Conservation (phyloP, 2,329 filamentous ascomycete genomes). For the Chaetomium olivaceum region DNA sequence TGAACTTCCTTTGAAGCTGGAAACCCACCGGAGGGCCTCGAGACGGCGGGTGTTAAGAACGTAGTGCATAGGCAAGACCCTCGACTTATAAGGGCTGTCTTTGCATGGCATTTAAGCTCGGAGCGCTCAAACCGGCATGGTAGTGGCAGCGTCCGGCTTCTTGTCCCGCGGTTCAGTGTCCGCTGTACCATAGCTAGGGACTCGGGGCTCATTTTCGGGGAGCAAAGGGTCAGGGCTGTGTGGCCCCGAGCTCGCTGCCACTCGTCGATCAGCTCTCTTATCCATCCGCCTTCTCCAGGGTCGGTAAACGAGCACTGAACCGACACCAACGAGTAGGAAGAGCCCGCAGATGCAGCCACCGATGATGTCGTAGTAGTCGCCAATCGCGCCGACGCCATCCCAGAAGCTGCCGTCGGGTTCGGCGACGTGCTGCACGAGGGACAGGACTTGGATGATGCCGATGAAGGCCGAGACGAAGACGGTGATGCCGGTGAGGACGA, state of each 20-base stretch:
- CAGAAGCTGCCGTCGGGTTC: constrained; percentile 78
- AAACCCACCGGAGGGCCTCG: background rate
- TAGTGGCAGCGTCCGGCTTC: background rate
- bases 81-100: background rate
- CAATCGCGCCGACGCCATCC: constrained; percentile 76
- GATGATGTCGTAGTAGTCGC: constrained; percentile 82
- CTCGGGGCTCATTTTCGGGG: background rate
- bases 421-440: constrained; percentile 73
- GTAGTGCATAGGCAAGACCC: background rate
- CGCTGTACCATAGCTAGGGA: constrained; percentile 4
- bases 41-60: background rate
- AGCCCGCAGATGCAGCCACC: constrained; percentile 83
- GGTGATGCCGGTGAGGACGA: constrained; percentile 80
- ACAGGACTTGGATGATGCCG: constrained; percentile 80
- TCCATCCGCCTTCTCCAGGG: constrained; percentile 68
- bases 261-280: constrained; percentile 8
- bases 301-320: constrained; percentile 73
- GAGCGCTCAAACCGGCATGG: background rate
- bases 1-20: background rate
- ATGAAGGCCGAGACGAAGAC: constrained; percentile 83
- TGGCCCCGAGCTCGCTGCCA: background rate
- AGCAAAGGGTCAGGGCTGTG: constrained; percentile 12
- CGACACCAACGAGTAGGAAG: constrained; percentile 74
- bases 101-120: background rate
- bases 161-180: background rate